Conservation (phyloP, 495 filamentous ascomycete genomes). For the Oidiodendron maius region DNA sequence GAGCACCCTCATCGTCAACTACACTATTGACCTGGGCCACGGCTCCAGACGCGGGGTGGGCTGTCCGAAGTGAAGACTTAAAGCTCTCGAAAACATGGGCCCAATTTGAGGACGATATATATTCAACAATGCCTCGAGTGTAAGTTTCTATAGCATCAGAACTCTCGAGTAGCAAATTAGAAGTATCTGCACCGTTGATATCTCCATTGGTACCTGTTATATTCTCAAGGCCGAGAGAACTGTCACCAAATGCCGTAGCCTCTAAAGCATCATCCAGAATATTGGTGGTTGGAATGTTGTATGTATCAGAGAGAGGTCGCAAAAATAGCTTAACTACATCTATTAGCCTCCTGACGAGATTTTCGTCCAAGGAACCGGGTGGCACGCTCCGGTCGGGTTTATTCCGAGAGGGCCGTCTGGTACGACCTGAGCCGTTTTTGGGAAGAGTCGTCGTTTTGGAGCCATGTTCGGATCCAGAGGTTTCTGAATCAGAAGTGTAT, state of each 20-base stretch:
- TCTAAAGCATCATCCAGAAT: conserved; percentile 27
- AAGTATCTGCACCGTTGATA: conserved; percentile 21
- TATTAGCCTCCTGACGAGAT: conserved; percentile 18
- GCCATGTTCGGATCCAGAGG: conserved; percentile 23
- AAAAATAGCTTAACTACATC: conserved; percentile 22
- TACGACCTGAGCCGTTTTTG: conserved; percentile 3
- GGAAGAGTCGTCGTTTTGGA: conserved; percentile 1
- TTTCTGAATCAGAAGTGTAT: conserved; percentile 19
- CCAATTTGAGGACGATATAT: conserved; percentile 57
- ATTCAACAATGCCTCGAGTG: conserved; percentile 49
- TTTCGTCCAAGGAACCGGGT: conserved; percentile 16
- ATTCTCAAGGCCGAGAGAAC: conserved; percentile 3
- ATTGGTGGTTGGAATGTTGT: conserved; percentile 20
- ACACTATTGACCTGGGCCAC: conserved; percentile 29
- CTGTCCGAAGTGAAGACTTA: conserved; percentile 36
- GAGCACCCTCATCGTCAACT: conserved; percentile 40
- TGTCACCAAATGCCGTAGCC: conserved; percentile 19
- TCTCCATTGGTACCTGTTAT: conserved; percentile 7
- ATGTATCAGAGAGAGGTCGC: conserved; percentile 22
- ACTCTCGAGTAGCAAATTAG: conserved; percentile 25
- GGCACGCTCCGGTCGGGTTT: conserved; percentile 5
- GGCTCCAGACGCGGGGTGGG: conserved; percentile 28
- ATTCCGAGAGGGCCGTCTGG: conserved; percentile 14
- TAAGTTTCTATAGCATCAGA: conserved; percentile 34
- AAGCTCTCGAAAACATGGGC: conserved; percentile 47